phyloP scores from a whole-genome alignment of 2,329 filamentous ascomycete genomes.

The Dactylellina sp. region DNA sequence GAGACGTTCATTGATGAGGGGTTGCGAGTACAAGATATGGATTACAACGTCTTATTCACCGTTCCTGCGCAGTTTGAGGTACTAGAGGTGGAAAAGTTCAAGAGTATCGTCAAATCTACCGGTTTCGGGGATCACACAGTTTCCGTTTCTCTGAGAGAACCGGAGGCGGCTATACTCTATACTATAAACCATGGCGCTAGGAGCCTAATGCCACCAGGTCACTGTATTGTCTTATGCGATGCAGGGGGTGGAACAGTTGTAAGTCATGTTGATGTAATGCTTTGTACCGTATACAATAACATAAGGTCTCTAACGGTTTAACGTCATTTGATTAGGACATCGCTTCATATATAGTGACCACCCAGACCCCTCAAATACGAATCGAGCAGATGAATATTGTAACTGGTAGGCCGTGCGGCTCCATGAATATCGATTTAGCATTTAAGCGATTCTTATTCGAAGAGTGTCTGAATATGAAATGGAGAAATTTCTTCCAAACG shows the following conservation, averaged over 20 bases:
- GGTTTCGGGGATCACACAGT: conserved; percentile 28
- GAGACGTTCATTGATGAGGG: conserved; percentile 34
- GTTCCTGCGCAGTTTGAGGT: conserved; percentile 47
- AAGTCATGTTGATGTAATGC: conserved; percentile 6
- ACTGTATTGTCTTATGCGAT: conserved; percentile 50
- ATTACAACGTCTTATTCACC: conserved; percentile 44
- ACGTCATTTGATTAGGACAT: conserved; percentile 28
- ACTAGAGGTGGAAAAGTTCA: conserved; percentile 45
- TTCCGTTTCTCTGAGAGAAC: conserved; percentile 40
- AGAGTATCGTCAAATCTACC: conserved; percentile 24
- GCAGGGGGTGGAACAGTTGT: conserved; percentile 50
- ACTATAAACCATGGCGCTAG: conserved; percentile 42
- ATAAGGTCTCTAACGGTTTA: too few relatives aligned
- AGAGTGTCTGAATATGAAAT: conserved; percentile 25
- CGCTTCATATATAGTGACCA: conserved; percentile 38
- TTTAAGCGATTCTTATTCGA: conserved; percentile 43
- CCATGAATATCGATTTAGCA: conserved; percentile 43
- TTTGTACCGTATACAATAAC: too few relatives aligned
- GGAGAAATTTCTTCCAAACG: conserved; percentile 18
- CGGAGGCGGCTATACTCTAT: conserved; percentile 42
- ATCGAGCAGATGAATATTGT: conserved; percentile 52
- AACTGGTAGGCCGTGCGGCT: conserved; percentile 39
- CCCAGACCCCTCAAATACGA: conserved; percentile 14
- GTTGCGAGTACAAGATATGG: conserved; percentile 36
- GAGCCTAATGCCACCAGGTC: conserved; percentile 39